Base-by-base conservation (phyloP, 2,329 filamentous ascomycete genomes). In the Cercospora brassicicola region DNA sequence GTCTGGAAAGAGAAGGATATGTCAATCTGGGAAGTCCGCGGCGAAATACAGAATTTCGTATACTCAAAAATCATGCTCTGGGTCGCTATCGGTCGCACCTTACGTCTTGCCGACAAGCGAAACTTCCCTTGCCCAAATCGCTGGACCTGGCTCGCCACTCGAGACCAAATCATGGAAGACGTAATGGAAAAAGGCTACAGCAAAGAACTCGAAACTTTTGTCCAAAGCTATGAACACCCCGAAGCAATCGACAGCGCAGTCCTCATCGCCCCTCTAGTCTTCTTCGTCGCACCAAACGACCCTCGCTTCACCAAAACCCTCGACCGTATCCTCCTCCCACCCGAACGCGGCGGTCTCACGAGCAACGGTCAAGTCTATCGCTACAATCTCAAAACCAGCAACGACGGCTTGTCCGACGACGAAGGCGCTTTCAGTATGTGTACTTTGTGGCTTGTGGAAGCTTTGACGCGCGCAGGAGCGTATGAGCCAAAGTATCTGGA, bases 31-130 rank as follows among this genome's bases (percentile, higher is more conserved):
- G 91, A 94, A 77, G 90, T 92, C 5, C 87, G 91, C 51, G 91
- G 91, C 71, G 82, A 88, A 74, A 90, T 90, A 76, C 90, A 93
- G 78, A 87, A 92, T 75, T 94, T 93, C 72, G 87, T 89, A 13
- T 94, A 93, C 79, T 91, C 89, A n/a, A 92, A 93, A 76, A 85
- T 94, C 71, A 91, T 93, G 89, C 84, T 94, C 23, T 94, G 91
- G 91, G 91, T 94, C 3, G 90, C 91, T 18, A 88, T 94, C 18
- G 42, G 20, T 5, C 42, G 42, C 18, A n/a, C 42, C 2, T 48
- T 48, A 5, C 42, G 42, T 1, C 18, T 48, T 0, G 42, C 42
- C 8, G 42, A 48, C 18, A 94, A 93, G 79, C 83, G 91, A 64
- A 90, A 89, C 73, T 85, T 94, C 23, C 91, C 91, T 0, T 93